Percentiles rank a stretch among this genome's conserved stretches.
Evolutionary conservation across 2,329 filamentous ascomycete species (phyloP).

Genomic region (Colletotrichum ledebouriae): DNA sequence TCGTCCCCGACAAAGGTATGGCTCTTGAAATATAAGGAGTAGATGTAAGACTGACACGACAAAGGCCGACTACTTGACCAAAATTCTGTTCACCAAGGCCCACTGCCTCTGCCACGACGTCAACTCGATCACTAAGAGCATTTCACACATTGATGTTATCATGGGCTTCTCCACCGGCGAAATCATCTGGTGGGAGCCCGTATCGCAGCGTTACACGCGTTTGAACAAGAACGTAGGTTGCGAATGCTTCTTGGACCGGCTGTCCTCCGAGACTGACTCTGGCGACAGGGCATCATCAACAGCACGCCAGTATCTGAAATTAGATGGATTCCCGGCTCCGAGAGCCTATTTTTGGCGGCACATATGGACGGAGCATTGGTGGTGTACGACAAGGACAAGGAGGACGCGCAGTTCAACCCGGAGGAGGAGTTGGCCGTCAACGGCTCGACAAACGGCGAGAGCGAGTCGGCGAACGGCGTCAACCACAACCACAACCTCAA

Average conservation of each 20-base stretch:
- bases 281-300: slow-evolving; percentile 85
- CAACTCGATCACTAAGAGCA: slow-evolving; percentile 83
- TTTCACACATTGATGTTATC: slow-evolving; percentile 87
- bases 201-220: slow-evolving; percentile 94
- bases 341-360: slow-evolving; percentile 91
- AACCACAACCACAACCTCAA: slow-evolving; percentile 58
- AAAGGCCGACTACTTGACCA: slow-evolving; percentile 89
- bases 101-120: slow-evolving; percentile 96
- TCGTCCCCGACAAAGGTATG: slow-evolving; percentile 55
- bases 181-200: slow-evolving; percentile 98
- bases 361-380: slow-evolving; percentile 93
- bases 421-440: slow-evolving; percentile 68
- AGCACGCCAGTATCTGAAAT: slow-evolving; percentile 87
- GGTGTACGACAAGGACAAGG: slow-evolving; percentile 98
- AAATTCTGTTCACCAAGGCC: slow-evolving; percentile 96
- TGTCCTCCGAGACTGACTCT: slow-evolving; percentile 29
- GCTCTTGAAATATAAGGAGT: neutral
- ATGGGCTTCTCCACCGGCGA: slow-evolving; percentile 98
- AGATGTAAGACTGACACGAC: slow-evolving; percentile 46
- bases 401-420: slow-evolving; percentile 82
- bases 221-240: slow-evolving; percentile 89
- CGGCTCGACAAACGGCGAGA: slow-evolving; percentile 51
- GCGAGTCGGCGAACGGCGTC: slow-evolving; percentile 49
- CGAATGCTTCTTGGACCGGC: neutral
- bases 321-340: slow-evolving; percentile 92